Base-by-base conservation (phyloP, 164 flowering plant species). In the Umbellularia californica region DNA sequence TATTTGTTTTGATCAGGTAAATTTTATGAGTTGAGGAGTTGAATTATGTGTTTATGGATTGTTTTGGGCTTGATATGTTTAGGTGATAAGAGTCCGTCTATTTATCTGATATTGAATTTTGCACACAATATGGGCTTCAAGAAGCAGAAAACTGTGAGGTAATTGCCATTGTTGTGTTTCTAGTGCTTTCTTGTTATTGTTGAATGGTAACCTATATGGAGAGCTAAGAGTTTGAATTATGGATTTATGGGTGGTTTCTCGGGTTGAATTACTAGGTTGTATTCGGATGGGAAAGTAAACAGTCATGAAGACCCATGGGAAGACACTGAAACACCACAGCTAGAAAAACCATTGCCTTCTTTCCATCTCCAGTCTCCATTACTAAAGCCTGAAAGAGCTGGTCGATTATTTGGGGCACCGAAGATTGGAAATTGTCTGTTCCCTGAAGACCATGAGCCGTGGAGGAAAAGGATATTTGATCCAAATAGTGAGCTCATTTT, bases 401-500 rank as follows among this genome's bases (percentile, higher is more conserved):
- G 81, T 81, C 83, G 70, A 78, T 51, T 82, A 3, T 23, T 77
- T 68, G 89, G 80, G 30, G 67, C 78, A 47, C 23, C 79, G 51
- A 82, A 77, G 72, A 27, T 76, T 72, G 85, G 89, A 69, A 82
- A 71, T 69, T 75, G 85, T 22, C 88, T 85, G 19, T 90, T 83
- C 71, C 84, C 86, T 1, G 90, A 85, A 73, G 90, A 83, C 47
- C 81, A 83, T 47, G 84, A 79, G 78, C 87, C 89, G n/a, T 85
- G 85, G 90, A 67, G 82, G 68, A 85, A 82, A 78, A 80, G 81
- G 69, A 89, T 92, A 71, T 83, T 92, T 60, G 97, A 92, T 77
- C 98, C 98, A 0, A 97, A 93, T 55, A 86, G 98, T 58, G 89
- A 86, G 20, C 77, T 88, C 33, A 90, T 92, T 60, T 79, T 91